phyloP scores from a whole-genome alignment of 2,329 filamentous ascomycete genomes.

The Venturiaceae sp. region DNA sequence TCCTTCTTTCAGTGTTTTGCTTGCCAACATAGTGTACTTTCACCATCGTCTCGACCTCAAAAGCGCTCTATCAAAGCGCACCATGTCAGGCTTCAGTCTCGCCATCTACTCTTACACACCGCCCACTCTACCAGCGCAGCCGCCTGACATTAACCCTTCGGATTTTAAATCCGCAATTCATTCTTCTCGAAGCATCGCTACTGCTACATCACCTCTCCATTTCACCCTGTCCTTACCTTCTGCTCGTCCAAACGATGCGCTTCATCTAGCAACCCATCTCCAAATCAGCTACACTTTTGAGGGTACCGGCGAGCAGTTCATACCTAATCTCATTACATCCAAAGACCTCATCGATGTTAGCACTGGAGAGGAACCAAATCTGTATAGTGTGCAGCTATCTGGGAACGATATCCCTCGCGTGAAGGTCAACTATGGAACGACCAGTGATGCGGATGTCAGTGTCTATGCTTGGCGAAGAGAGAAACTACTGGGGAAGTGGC shows the following conservation, averaged over 20 bases:
- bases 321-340: neutral
- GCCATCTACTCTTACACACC: no score
- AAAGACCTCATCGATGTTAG: neutral
- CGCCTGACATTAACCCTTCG: no score
- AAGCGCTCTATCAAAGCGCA: no score
- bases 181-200: no score
- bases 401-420: neutral
- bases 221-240: neutral
- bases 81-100: no score
- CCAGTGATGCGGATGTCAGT: neutral
- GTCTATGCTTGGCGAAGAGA: neutral
- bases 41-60: no score
- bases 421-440: neutral
- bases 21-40: no score
- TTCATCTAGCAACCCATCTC: neutral
- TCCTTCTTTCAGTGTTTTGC: no score
- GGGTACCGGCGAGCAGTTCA: neutral
- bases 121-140: no score
- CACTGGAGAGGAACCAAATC: neutral
- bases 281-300: neutral
- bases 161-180: no score
- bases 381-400: neutral
- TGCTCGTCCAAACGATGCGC: neutral
- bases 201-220: no score
- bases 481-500: no score